phyloP scores from a whole-genome alignment of 176 grass and related monocot genomes.

The Carex pumila region DNA sequence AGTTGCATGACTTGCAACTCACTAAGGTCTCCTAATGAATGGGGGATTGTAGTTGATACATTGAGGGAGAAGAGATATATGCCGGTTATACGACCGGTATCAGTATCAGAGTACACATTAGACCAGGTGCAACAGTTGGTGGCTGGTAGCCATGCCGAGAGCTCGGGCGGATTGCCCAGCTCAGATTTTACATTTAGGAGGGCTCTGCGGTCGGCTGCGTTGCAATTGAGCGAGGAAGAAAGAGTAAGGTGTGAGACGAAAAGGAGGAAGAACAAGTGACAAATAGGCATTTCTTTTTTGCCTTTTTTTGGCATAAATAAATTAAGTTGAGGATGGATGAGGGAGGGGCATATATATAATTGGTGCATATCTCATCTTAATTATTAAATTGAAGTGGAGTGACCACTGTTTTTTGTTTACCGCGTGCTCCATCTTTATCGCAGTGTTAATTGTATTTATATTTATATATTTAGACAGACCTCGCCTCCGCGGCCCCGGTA shows the following conservation, averaged over 20 bases:
- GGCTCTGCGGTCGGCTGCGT: constrained; percentile 30
- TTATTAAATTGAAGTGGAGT: too few species aligned
- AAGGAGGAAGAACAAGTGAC: background rate
- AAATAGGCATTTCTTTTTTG: background rate
- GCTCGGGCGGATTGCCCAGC: constrained; percentile 37
- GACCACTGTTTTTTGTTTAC: too few species aligned
- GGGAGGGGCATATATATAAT: too few species aligned
- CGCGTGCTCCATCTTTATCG: too few species aligned
- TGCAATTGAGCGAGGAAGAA: constrained; percentile 18
- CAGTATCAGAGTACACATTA: constrained; percentile 41
- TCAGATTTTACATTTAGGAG: constrained; percentile 53
- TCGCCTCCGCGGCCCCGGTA: too few species aligned
- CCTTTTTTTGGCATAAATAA: background rate
- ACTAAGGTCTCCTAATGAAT: constrained; percentile 35
- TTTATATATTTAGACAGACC: too few species aligned
- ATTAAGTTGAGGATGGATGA: background rate
- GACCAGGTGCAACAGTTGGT: constrained; percentile 59
- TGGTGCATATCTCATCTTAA: too few species aligned
- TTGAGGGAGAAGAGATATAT: constrained; percentile 43
- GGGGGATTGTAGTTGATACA: constrained; percentile 44
- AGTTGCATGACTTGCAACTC: constrained; percentile 45
- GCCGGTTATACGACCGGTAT: constrained; percentile 48
- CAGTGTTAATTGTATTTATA: too few species aligned
- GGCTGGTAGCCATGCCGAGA: constrained; percentile 36
- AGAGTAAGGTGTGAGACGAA: background rate